A percentile compares a stretch with the other conserved stretches of the same genome.
These are phyloP conservation scores for Pleurotus salmoneostramineus DNA, from an alignment of 768 basidiomycete genomes.

Conservation along the genomic window DNA sequence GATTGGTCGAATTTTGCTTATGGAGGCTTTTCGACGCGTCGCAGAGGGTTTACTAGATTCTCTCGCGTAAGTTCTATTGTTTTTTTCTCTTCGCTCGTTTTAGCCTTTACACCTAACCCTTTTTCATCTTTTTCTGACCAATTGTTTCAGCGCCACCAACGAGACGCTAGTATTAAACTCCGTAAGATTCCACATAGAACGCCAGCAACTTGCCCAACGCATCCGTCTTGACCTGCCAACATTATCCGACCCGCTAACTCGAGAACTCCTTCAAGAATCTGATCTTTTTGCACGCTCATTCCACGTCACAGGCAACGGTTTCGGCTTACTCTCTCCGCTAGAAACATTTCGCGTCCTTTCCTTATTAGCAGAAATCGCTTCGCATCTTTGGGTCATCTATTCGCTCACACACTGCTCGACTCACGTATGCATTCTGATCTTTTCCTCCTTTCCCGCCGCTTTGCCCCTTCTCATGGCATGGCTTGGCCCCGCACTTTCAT, in stretches of 20 bases:
- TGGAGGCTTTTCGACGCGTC: slow-evolving; percentile 62
- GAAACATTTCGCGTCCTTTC: slow-evolving; percentile 75
- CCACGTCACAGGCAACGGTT: slow-evolving; percentile 54
- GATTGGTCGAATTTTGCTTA: slow-evolving; percentile 51
- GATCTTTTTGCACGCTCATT: slow-evolving; percentile 84
- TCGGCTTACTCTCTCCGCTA: slow-evolving; percentile 77
- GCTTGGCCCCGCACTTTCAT: slow-evolving; percentile 23
- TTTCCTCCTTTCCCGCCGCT: slow-evolving; percentile 58
- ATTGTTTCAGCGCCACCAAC: slow-evolving; percentile 52
- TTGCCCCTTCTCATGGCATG: slow-evolving; percentile 58
- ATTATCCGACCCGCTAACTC: slow-evolving; percentile 65
- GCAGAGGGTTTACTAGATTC: slow-evolving; percentile 65
- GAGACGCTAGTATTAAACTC: slow-evolving; percentile 72
- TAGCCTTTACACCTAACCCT: slow-evolving; percentile 10
- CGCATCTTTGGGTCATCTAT: slow-evolving; percentile 65
- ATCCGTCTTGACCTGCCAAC: slow-evolving; percentile 77
- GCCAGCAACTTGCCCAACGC: slow-evolving; percentile 74
- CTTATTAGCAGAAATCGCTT: slow-evolving; percentile 64
- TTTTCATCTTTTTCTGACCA: slow-evolving; percentile 8
- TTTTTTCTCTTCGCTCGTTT: not conserved
- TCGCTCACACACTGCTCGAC: slow-evolving; percentile 57
- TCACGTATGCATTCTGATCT: slow-evolving; percentile 51
- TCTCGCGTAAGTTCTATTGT: slow-evolving; percentile 55
- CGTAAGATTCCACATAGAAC: slow-evolving; percentile 71
- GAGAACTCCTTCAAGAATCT: slow-evolving; percentile 82